These are phyloP conservation scores for Malus domestica DNA, from an alignment of 306 rosid genomes.

Conservation along the genomic window ASM211411v1 NC_041797.1:3338501-3339000, in stretches of 20 bases:
- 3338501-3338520: no score
- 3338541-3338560: no score
- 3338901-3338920: background rate
- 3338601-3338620: background rate
- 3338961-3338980: background rate
- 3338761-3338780: no score
- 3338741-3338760: background rate
- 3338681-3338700: background rate
- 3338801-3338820: background rate
- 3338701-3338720: background rate
- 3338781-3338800: no score
- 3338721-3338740: background rate
- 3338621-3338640: background rate
- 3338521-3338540: no score
- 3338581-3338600: no score
- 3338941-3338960: background rate
- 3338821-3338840: background rate
- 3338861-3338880: background rate
- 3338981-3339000: background rate
- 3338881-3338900: background rate
- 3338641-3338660: background rate
- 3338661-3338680: background rate
- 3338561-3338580: no score
- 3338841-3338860: background rate
- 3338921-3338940: background rate